Conservation (phyloP, 2,329 filamentous ascomycete genomes). For the Rhynchosporium agropyri region DNA sequence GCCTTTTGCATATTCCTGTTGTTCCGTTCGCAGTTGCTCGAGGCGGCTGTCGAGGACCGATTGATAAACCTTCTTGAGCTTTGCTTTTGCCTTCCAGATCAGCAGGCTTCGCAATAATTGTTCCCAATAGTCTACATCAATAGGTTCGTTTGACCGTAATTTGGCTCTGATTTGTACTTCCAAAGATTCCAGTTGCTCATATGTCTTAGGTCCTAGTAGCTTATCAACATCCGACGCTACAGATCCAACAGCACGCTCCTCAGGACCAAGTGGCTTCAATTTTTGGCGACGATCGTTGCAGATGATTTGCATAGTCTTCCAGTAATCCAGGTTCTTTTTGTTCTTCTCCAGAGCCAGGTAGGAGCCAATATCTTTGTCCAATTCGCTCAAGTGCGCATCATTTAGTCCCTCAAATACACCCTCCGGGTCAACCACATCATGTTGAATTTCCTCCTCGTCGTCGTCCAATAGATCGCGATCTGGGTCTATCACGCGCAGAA, state of each 20-base stretch:
- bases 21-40: constrained; percentile 65
- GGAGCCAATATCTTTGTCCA: constrained; percentile 80
- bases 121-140: constrained; percentile 98
- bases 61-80: constrained; percentile 75
- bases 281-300: constrained; percentile 76
- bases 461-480: constrained; percentile 87
- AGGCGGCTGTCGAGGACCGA: constrained; percentile 72
- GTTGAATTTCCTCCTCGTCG: constrained; percentile 66
- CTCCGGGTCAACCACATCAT: constrained; percentile 79
- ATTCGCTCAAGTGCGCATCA: constrained; percentile 67
- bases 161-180: constrained; percentile 88
- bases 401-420: constrained; percentile 76
- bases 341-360: constrained; percentile 83
- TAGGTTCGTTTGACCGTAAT: constrained; percentile 78
- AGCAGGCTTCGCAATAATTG: constrained; percentile 82
- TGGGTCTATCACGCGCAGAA: constrained; percentile 82
- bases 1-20: constrained; percentile 66
- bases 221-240: constrained; percentile 88
- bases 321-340: constrained; percentile 79
- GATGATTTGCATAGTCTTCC: constrained; percentile 86
- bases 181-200: constrained; percentile 82
- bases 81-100: constrained; percentile 90
- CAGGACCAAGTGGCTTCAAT: constrained; percentile 56
- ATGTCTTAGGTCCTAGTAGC: constrained; percentile 80
- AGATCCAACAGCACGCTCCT: constrained; percentile 76